Percentiles rank a stretch among this genome's conserved stretches.
phyloP scores from a whole-genome alignment of 306 rosid species.

The Lathyrus sativus region DNA sequence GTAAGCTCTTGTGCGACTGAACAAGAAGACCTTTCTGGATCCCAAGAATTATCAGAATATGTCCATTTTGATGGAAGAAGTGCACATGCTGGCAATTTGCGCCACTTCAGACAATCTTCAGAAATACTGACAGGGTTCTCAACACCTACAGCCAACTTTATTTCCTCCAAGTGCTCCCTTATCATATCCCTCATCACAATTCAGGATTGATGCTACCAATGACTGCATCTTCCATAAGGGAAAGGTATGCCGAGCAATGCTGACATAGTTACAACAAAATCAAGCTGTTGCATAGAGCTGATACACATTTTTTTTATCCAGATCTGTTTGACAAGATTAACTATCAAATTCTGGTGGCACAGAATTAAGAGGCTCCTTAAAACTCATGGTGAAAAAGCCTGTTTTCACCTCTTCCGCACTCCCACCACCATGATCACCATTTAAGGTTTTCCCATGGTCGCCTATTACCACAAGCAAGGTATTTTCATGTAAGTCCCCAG shows the following conservation, averaged over 20 bases:
- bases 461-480: constrained; percentile 95
- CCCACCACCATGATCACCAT: constrained; percentile 99
- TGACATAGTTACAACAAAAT: constrained; percentile 89
- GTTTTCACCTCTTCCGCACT: constrained; percentile 97
- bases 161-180: too few relatives aligned
- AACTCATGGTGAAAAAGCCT: constrained; percentile 80
- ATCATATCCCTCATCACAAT: too few relatives aligned
- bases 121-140: too few relatives aligned
- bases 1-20: too few relatives aligned
- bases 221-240: constrained; percentile 98
- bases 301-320: constrained; percentile 69
- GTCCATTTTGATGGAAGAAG: too few relatives aligned
- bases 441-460: constrained; percentile 95
- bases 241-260: constrained; percentile 90
- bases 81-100: too few relatives aligned
- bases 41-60: too few relatives aligned
- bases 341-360: too few relatives aligned
- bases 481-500: constrained; percentile 81
- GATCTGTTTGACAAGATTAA: constrained; percentile 57
- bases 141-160: too few relatives aligned
- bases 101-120: too few relatives aligned
- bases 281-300: constrained; percentile 94
- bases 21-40: too few relatives aligned
- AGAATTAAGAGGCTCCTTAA: constrained; percentile 62
- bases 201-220: constrained; percentile 85